A percentile compares a stretch with the other conserved stretches of the same genome.
Evolutionary conservation across 441 rosid genomes (phyloP).

Genomic region (Arabidopsis hybrid): DNA sequence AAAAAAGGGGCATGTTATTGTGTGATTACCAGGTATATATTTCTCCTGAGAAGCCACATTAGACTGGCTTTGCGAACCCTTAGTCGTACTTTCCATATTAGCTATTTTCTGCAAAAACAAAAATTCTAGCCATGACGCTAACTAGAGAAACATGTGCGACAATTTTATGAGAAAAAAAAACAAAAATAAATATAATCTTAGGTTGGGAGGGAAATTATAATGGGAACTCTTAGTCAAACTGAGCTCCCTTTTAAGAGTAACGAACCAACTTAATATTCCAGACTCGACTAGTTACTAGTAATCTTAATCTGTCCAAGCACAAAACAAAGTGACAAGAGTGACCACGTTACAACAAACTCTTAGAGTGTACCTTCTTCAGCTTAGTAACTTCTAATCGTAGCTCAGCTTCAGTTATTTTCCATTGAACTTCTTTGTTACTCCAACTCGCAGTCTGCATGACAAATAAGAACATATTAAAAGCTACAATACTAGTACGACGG

Average conservation of each 20-base stretch:
- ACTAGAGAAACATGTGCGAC: not conserved
- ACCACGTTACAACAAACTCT: not conserved
- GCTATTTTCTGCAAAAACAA: constrained; percentile 42
- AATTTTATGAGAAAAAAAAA: not conserved
- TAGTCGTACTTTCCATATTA: constrained; percentile 23
- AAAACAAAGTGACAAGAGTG: constrained; percentile 14
- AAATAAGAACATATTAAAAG: constrained; percentile 10
- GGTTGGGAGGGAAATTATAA: not conserved
- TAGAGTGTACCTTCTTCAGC: constrained; percentile 55
- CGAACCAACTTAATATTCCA: not conserved
- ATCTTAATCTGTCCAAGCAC: not conserved
- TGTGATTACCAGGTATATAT: constrained; percentile 31
- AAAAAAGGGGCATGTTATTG: constrained; percentile 10
- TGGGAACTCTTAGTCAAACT: constrained; percentile 11
- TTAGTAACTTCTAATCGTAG: constrained; percentile 50
- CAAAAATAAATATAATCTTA: not conserved
- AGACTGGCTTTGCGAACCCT: constrained; percentile 11
- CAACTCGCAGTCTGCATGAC: constrained; percentile 53
- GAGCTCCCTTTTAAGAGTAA: not conserved
- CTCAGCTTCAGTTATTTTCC: constrained; percentile 56
- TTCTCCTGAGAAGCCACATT: constrained; percentile 31
- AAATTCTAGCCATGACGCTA: constrained; percentile 1
- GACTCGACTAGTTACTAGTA: not conserved
- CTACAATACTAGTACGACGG: not conserved
- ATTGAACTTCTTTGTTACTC: constrained; percentile 57